Base-by-base conservation (phyloP, 1,284 basidiomycete species). In the Volvariella surrecta region DNA sequence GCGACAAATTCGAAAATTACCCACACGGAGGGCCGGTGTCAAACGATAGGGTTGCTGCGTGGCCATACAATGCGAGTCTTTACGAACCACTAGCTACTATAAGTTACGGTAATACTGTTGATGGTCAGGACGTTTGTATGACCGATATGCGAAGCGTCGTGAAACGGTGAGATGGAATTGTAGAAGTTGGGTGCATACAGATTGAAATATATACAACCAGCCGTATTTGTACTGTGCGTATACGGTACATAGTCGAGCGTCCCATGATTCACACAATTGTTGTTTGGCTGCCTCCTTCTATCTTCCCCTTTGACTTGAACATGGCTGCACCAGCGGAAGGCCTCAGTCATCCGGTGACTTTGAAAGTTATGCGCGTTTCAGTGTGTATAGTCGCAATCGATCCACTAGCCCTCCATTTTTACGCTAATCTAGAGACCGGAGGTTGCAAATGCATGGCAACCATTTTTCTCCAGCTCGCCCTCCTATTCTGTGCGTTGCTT, bases 311-410 rank as follows among this genome's bases (percentile, higher is more conserved):
- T 37, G 15, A 22, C 32, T 32, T 40, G 21, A 19, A 13, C 20
- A 51, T 40, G 21, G 58, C 55, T 52, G 50, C 56, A 40, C 42
- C 52, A 28, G 53, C 52, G 37, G 80, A 84, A 43, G 68, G 66
- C n/a, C 68, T 71, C 45, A 66, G 68, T 0, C 80, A 86, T 56
- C 64, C 81, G 30, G 56, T 88, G 32, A 80, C 85, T 3, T 65
- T 88, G 51, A 88, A 88, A 61, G 84, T 88, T 44, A 88, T 88
- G 82, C 74, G 85, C 40, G 71, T 85, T 46, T 87, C 85, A 57
- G 83, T 87, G 64, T 61, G 84, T 76, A 42, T 40, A 43, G 49
- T 45, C 48, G 46, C 45, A 58, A 67, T 39, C 8, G 19, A 16
- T 21, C 17, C 16, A 24, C 20, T 44, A 16, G 41, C 37, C 10